Base-by-base conservation (phyloP, 1,284 basidiomycete species). In the Tausonia pullulans region DNA sequence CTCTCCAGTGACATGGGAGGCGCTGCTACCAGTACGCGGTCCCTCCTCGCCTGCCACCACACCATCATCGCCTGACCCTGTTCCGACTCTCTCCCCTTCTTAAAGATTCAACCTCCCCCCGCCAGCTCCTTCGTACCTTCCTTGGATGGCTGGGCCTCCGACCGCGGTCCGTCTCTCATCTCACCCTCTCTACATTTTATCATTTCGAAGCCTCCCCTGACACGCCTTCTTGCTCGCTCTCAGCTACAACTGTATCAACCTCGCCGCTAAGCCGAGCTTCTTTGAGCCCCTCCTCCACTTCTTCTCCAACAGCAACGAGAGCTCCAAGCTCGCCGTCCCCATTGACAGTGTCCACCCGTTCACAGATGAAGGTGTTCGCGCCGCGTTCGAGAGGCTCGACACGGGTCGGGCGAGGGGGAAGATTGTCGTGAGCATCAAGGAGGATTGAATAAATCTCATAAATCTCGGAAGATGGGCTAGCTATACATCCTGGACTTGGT, bases 371-470 rank as follows among this genome's bases (percentile, higher is more conserved):
- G 82, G 69, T 13, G 60, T 70, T 67, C 14, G 14, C 6, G n/a
- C 44, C 16, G n/a, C 40, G 41, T 45, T 54, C 49, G 81, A 83
- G 46, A 78, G 79, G 58, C 70, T 86, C n/a, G 77, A 82, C 76
- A 79, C 79, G 3, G 74, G 76, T 4, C 78, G 81, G 55, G 83
- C 84, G 2, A 81, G 76, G 13, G 87, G 87, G 0, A 88, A 88
- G 72, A 79, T 88, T 2, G 71, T 79, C 27, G 73, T 78, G 3
- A 64, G 73, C 13, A 64, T 74, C 11, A 64, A 61, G 48, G 48
- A 66, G 58, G 16, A n/a, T 16, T 27, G 27, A 27, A 1, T 27
- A 27, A 27, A 27, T 27, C 27, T 27, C 27, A 2, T 27, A 27
- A 27, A 27, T 27, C 27, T 27, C 27, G 27, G 27, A 27, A 27